phyloP scores from a whole-genome alignment of 805 yeast species.

The Candida adriatica region DNA sequence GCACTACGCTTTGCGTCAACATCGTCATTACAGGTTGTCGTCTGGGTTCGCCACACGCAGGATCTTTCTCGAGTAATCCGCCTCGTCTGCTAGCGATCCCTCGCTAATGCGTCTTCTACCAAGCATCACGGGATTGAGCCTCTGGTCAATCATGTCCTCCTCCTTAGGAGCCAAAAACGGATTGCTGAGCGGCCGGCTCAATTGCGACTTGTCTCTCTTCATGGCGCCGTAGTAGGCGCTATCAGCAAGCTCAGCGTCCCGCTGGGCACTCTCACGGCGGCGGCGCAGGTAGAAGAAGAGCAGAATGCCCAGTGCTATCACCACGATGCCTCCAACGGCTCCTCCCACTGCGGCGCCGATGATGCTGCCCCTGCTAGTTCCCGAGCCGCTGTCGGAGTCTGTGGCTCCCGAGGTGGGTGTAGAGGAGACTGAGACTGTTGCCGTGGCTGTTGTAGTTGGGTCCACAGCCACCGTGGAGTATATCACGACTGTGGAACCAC shows the following conservation, averaged over 20 bases:
- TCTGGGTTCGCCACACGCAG: constrained; percentile 89
- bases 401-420: constrained; percentile 23
- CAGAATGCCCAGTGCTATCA: constrained; percentile 35
- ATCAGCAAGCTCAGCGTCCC: constrained; percentile 44
- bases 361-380: constrained; percentile 18
- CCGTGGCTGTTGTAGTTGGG: constrained; percentile 13
- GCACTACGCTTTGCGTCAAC: too few relatives aligned
- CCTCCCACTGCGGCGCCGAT: constrained; percentile 60
- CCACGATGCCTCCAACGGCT: constrained; percentile 50
- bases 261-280: constrained; percentile 27
- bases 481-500: constrained; percentile 18
- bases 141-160: constrained; percentile 48
- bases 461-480: constrained; percentile 16
- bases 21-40: too few relatives aligned
- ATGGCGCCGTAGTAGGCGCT: constrained; percentile 52
- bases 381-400: constrained; percentile 3
- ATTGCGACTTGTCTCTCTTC: constrained; percentile 35
- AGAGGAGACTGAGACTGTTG: constrained; percentile 7
- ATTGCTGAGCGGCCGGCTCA: constrained; percentile 28
- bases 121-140: constrained; percentile 68
- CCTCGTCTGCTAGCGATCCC: constrained; percentile 82
- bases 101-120: constrained; percentile 81
- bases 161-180: constrained; percentile 61
- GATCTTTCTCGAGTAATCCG: constrained; percentile 74
- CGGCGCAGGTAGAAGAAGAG: constrained; percentile 33